Percentiles rank a stretch among this genome's conserved stretches.
Conservation (phyloP, 2,329 filamentous ascomycete species). For the Botryotinia calthae region DNA sequence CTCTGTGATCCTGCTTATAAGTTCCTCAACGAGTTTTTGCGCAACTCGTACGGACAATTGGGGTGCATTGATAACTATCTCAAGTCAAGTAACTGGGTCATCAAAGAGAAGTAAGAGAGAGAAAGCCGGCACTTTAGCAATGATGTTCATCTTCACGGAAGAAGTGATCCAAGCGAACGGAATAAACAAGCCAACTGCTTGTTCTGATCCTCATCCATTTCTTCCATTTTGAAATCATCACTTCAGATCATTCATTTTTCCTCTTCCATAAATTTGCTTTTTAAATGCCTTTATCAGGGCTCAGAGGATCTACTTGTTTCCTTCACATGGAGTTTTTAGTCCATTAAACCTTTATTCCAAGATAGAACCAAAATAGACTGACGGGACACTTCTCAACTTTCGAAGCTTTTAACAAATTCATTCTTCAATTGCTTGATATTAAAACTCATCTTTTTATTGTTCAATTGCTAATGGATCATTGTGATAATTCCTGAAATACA, state of each 20-base stretch:
- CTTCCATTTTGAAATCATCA: not conserved
- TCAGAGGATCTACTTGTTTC: too few relatives aligned
- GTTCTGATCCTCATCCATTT: not conserved
- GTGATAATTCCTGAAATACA: too few relatives aligned
- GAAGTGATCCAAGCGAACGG: not conserved
- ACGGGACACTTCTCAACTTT: too few relatives aligned
- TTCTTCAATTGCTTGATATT: too few relatives aligned
- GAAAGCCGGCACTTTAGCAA: not conserved
- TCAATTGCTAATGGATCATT: too few relatives aligned
- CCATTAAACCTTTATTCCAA: not conserved
- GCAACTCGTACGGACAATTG: not conserved
- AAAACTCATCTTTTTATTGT: too few relatives aligned
- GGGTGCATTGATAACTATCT: not conserved
- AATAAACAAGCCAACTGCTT: not conserved
- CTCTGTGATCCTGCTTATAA: not conserved
- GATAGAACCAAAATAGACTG: slow-evolving; percentile 31
- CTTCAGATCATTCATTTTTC: not conserved
- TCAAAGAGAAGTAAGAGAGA: not conserved
- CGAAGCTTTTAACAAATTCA: too few relatives aligned
- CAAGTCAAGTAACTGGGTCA: not conserved
- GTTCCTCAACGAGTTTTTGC: not conserved
- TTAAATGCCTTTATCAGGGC: not conserved
- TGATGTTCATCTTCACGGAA: not conserved
- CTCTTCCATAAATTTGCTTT: not conserved
- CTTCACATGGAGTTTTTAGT: too few relatives aligned